Evolutionary conservation across 73 alveolate genomes (phyloP).

Genomic region (Stentor coeruleus): DNA sequence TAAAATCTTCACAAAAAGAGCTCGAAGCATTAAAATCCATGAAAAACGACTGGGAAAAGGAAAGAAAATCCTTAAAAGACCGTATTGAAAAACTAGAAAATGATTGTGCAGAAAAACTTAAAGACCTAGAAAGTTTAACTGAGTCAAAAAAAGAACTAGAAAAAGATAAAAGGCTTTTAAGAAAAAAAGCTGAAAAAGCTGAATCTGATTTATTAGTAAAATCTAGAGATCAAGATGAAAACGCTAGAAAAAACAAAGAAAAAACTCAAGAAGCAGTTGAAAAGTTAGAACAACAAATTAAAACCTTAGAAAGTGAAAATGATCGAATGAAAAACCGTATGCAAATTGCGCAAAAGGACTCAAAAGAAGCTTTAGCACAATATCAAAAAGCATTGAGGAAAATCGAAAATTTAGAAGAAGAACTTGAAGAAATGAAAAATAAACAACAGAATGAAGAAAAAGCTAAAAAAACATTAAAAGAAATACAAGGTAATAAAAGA

Average conservation of each 20-base stretch:
- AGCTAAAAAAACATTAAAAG: too few relatives aligned
- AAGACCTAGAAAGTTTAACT: not conserved
- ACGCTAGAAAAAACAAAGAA: not conserved
- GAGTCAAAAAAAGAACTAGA: not conserved
- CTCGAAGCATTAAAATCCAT: not conserved
- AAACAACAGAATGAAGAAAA: not conserved
- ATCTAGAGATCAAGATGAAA: not conserved
- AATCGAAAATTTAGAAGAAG: not conserved
- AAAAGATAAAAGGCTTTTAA: not conserved
- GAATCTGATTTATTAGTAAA: not conserved
- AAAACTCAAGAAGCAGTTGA: not conserved
- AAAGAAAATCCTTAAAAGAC: not conserved
- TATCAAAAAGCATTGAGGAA: not conserved
- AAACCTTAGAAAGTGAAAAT: not conserved
- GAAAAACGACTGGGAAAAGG: not conserved
- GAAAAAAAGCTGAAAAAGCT: not conserved
- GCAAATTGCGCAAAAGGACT: not conserved
- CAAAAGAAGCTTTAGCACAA: constrained; percentile 1
- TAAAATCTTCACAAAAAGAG: not conserved
- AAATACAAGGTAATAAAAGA: not conserved
- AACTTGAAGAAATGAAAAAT: not conserved
- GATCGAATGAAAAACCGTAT: not conserved
- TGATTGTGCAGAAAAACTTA: not conserved
- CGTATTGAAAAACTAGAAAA: not conserved
- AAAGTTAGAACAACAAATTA: too few relatives aligned